Percentiles rank a stretch among this genome's conserved stretches.
Conservation (phyloP, 2,329 filamentous ascomycete species). For the Diaporthe batatas region DNA sequence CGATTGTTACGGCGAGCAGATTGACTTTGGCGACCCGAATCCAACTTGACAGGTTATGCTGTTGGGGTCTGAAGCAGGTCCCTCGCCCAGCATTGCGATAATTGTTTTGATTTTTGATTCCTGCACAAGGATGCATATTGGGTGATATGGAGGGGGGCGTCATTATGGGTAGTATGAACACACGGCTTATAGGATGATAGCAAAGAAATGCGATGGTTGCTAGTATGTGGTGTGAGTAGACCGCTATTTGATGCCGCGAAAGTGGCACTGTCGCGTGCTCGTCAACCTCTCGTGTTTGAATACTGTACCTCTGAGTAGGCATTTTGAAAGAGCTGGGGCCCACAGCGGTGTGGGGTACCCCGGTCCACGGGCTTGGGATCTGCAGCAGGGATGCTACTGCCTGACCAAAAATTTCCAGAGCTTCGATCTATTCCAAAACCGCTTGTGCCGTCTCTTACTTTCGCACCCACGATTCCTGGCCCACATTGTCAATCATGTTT, state of each 20-base stretch:
- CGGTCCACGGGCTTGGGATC: neutral
- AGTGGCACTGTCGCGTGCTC: too few species aligned
- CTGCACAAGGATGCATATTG: constrained; percentile 1
- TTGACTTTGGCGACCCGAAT: neutral
- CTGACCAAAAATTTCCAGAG: constrained; percentile 36
- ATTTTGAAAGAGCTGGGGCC: neutral
- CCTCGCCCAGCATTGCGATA: neutral
- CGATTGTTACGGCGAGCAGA: neutral
- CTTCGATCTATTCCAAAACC: neutral
- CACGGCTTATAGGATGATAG: constrained; percentile 30
- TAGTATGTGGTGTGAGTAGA: neutral
- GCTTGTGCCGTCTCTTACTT: neutral
- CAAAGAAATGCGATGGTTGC: constrained; percentile 4
- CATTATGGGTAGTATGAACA: constrained; percentile 19
- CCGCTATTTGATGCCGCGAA: neutral
- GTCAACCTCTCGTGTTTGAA: too few species aligned
- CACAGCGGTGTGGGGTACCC: neutral
- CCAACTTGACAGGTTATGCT: neutral
- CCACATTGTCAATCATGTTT: constrained; percentile 37
- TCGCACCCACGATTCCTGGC: neutral
- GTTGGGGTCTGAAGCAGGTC: neutral
- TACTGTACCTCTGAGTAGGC: too few species aligned
- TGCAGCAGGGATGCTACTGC: constrained; percentile 7
- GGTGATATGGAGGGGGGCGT: neutral
- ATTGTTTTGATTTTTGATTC: neutral